Percentiles rank a stretch among this genome's conserved stretches.
phyloP scores from a whole-genome alignment of 1,139 yeast species.

The Hyphopichia burtonii region DNA sequence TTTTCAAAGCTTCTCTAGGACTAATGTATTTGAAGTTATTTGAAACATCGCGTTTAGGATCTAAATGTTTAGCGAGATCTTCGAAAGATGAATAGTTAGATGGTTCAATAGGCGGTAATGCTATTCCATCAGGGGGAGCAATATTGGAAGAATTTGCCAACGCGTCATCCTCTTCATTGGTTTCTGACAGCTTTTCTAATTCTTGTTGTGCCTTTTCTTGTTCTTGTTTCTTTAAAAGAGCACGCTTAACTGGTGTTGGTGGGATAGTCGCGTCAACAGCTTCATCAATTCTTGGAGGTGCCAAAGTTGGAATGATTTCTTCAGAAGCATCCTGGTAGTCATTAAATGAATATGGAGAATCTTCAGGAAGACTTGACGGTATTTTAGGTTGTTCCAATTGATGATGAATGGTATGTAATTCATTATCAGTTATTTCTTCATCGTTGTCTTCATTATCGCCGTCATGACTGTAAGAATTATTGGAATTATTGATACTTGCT shows the following conservation, averaged over 20 bases:
- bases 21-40: not conserved
- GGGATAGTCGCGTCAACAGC: slow-evolving; percentile 20
- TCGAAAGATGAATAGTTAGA: slow-evolving; percentile 36
- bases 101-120: slow-evolving; percentile 39
- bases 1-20: slow-evolving; percentile 9
- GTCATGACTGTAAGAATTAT: slow-evolving; percentile 26
- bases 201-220: slow-evolving; percentile 4
- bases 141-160: slow-evolving; percentile 47
- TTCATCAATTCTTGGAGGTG: slow-evolving; percentile 20
- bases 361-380: not conserved
- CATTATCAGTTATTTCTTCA: slow-evolving; percentile 11
- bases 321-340: slow-evolving; percentile 11
- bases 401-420: slow-evolving; percentile 6
- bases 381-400: slow-evolving; percentile 1
- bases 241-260: slow-evolving; percentile 15
- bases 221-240: not conserved
- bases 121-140: slow-evolving; percentile 37
- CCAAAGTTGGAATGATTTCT: slow-evolving; percentile 13
- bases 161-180: slow-evolving; percentile 6
- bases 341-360: not conserved
- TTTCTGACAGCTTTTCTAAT: not conserved
- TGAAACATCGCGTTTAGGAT: not conserved
- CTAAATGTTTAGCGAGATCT: slow-evolving; percentile 27
- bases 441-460: slow-evolving; percentile 47
- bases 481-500: not conserved